Evolutionary conservation across 2,329 filamentous ascomycete species (phyloP).

Genomic region (Cladosporium austrohemisphaericum): DNA sequence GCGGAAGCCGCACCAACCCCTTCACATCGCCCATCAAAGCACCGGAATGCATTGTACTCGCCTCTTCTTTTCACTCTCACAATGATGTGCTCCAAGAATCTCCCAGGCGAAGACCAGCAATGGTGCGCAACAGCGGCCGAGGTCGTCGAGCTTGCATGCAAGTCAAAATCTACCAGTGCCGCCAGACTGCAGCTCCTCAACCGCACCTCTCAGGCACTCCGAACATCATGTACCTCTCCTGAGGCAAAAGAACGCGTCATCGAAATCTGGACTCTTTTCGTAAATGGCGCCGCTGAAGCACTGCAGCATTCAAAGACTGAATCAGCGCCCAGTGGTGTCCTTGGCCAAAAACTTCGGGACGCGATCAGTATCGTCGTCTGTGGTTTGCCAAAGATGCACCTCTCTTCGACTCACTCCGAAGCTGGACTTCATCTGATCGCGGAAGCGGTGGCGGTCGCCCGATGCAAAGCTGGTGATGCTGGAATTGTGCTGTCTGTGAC

Average conservation of each 20-base stretch:
- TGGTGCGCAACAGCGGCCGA: constrained; percentile 1
- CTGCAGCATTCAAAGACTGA: constrained; percentile 2
- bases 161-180: constrained; percentile 10
- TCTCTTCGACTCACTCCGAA: not conserved
- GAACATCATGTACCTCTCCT: not conserved
- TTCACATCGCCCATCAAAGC: constrained; percentile 56
- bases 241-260: not conserved
- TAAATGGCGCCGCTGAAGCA: not conserved
- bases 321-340: not conserved
- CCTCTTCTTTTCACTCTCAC: constrained; percentile 59
- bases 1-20: constrained; percentile 64
- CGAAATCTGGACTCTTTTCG: constrained; percentile 4
- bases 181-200: constrained; percentile 13
- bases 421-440: not conserved
- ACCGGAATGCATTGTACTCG: constrained; percentile 50
- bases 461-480: constrained; percentile 52
- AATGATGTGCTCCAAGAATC: constrained; percentile 1
- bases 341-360: constrained; percentile 66
- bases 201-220: constrained; percentile 9
- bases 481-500: constrained; percentile 64
- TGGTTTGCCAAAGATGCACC: constrained; percentile 44
- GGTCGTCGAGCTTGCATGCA: constrained; percentile 7
- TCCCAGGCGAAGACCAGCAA: not conserved
- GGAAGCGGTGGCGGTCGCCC: constrained; percentile 2
- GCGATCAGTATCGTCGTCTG: constrained; percentile 64